A percentile compares a stretch with the other conserved stretches of the same genome.
These are phyloP conservation scores for Rhododendron molle DNA, from an alignment of 148 eudicot species.

Conservation along the genomic window DNA sequence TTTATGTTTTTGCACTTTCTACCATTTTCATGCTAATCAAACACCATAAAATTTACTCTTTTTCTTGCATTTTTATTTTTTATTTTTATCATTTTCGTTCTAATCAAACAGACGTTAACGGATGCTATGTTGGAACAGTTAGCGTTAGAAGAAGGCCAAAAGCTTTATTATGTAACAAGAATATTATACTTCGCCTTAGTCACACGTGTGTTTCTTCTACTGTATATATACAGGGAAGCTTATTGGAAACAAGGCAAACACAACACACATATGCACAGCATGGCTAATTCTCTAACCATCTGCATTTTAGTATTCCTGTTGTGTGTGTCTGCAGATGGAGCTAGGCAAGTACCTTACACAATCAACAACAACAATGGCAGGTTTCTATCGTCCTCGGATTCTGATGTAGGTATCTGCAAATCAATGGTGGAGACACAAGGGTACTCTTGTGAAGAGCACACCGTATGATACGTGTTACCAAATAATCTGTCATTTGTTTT, in stretches of 20 bases:
- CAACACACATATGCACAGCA: background rate
- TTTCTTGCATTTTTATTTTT: no score
- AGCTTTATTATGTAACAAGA: background rate
- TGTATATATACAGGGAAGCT: constrained; percentile 1
- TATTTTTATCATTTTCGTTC: no score
- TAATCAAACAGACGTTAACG: no score
- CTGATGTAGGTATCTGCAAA: constrained; percentile 23
- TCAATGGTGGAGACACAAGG: constrained; percentile 31
- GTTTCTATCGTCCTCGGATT: background rate
- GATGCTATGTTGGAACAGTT: no score
- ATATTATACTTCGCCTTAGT: background rate
- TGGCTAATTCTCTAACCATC: constrained; percentile 9
- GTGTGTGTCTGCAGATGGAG: constrained; percentile 22
- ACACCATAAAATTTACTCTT: background rate
- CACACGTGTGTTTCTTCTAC: background rate
- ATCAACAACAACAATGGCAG: background rate
- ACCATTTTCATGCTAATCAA: background rate
- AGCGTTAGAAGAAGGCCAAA: background rate
- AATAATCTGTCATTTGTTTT: background rate
- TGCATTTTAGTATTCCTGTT: constrained; percentile 23
- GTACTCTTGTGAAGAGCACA: constrained; percentile 43
- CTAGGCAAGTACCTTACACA: constrained; percentile 21
- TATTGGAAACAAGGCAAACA: background rate
- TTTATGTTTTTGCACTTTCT: no score
- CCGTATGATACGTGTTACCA: constrained; percentile 11